phyloP scores from a whole-genome alignment of 148 eudicot species.

The Spergularia marina region DNA sequence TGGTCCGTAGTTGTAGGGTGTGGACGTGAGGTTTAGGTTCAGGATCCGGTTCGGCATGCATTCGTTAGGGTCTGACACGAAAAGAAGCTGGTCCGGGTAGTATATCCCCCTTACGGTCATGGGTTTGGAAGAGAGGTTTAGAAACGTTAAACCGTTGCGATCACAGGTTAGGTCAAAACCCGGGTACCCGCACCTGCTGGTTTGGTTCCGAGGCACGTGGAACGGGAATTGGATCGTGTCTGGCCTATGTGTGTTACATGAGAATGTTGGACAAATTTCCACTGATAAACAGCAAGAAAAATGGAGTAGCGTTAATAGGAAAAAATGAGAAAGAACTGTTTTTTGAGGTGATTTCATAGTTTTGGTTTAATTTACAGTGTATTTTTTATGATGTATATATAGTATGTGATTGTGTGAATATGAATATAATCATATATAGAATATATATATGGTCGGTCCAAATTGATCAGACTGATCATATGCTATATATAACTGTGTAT shows the following conservation, averaged over 20 bases:
- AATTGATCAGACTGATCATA: too few relatives aligned
- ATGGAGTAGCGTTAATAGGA: conserved; percentile 7
- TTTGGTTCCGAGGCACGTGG: conserved; percentile 26
- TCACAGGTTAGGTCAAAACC: conserved; percentile 64
- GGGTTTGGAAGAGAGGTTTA: conserved; percentile 42
- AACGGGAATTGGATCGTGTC: conserved; percentile 66
- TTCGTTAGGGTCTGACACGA: conserved; percentile 48
- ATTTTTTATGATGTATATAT: too few relatives aligned
- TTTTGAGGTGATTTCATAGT: too few relatives aligned
- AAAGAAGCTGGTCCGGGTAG: conserved; percentile 36
- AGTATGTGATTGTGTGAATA: too few relatives aligned
- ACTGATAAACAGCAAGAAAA: conserved; percentile 10
- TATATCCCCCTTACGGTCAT: conserved; percentile 37
- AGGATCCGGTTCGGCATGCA: conserved; percentile 47
- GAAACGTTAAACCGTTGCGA: conserved; percentile 29
- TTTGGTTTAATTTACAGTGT: too few relatives aligned
- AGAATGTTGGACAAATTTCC: conserved; percentile 26
- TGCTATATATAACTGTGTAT: too few relatives aligned
- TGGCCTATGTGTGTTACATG: conserved; percentile 33
- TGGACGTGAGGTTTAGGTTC: conserved; percentile 9
- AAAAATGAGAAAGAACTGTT: conserved; percentile 8
- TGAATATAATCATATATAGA: too few relatives aligned
- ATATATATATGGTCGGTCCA: too few relatives aligned
- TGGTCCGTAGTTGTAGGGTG: conserved; percentile 34
- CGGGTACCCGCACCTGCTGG: conserved; percentile 46